Base-by-base conservation (phyloP, 495 filamentous ascomycete genomes). In the Cladorrhinum samala region DNA sequence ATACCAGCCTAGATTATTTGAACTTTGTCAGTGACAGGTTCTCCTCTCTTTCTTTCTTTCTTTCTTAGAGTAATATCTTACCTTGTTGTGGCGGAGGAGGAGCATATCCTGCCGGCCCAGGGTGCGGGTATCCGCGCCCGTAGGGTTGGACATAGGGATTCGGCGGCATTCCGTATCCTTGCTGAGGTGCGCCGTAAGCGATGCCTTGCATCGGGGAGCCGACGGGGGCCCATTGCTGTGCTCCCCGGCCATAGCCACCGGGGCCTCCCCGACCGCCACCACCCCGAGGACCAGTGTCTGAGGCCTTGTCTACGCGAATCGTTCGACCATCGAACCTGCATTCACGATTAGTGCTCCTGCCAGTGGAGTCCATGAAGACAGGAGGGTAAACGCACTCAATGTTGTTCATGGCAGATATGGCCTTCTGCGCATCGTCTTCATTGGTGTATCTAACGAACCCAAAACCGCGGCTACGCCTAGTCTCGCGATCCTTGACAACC, bases 401-500 rank as follows among this genome's bases (percentile, higher is more conserved):
- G 70, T 94, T 91, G 76, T 97, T 95, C 93, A 97, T 96, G 27
- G 68, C 73, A 3, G 68, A 61, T 66, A 94, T 93, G 25, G 93
- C 93, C 41, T 75, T 72, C 52, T 93, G 83, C 30, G 94, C 93
- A 58, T 95, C 89, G n/a, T 79, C 67, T 17, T 95, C 89, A 51
- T 78, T 82, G 38, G 78, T 68, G 72, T 90, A 99, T 56, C 89
- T 85, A 43, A 99, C 91, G 68, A 99, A 99, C 20, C 93, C 93
- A 67, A 97, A 99, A 36, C 93, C 93, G 68, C 93, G 89, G 75
- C 90, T 95, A 67, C 94, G 89, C 53, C 87, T 83, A 56, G 93
- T 96, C 65, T 96, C 91, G 59, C 89, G 91, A 68, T 99, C 93
- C 76, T 95, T 97, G 61, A 97, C 90, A 52, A 99, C 92, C 57